Conservation (phyloP, 805 yeast genomes). For the Peterozyma toletana region DNA sequence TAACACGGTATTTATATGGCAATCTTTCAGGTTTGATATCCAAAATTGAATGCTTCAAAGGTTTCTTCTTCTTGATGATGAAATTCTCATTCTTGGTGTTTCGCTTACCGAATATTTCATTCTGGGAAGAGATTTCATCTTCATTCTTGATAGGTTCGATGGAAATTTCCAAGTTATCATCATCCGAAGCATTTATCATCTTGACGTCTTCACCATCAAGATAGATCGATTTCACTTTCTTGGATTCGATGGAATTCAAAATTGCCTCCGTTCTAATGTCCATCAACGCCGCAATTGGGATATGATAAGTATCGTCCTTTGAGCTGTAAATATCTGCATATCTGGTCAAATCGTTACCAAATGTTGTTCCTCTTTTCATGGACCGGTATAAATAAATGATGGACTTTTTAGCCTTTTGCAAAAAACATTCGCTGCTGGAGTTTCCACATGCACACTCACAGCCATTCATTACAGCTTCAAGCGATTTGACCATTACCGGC, state of each 20-base stretch:
- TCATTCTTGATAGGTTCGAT: background rate
- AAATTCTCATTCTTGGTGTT: constrained; percentile 3
- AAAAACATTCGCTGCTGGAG: constrained; percentile 42
- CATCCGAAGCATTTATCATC: background rate
- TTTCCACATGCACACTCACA: constrained; percentile 58
- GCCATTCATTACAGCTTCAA: constrained; percentile 54
- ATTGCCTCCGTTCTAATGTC: constrained; percentile 3
- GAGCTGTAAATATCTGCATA: constrained; percentile 19
- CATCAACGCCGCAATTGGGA: constrained; percentile 25
- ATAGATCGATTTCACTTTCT: background rate
- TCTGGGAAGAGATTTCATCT: background rate
- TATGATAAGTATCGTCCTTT: constrained; percentile 24
- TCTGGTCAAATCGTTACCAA: constrained; percentile 26
- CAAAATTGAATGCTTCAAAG: background rate
- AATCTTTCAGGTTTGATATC: constrained; percentile 4
- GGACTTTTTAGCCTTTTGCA: constrained; percentile 55
- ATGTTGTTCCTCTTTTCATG: constrained; percentile 37
- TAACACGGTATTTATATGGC: constrained; percentile 9
- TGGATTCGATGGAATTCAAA: background rate
- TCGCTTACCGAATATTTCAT: background rate
- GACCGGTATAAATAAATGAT: constrained; percentile 54
- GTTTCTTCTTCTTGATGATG: constrained; percentile 3
- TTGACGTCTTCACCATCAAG: background rate
- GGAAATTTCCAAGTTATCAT: too few relatives aligned
- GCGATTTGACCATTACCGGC: constrained; percentile 47